Base-by-base conservation (phyloP, 1,284 basidiomycete species). In the Cerrena zonata region DNA sequence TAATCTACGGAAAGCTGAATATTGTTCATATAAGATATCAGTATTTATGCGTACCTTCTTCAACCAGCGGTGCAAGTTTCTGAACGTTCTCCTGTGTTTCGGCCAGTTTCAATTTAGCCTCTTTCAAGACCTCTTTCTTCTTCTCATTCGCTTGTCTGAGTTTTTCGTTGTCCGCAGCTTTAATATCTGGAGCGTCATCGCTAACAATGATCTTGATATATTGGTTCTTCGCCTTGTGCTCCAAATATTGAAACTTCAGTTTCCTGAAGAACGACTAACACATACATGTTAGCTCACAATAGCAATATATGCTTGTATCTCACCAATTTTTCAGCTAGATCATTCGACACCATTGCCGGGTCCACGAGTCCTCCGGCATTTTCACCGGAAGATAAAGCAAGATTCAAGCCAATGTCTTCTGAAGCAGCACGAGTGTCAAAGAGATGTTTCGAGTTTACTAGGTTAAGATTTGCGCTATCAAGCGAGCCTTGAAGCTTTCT, bases 221-320 rank as follows among this genome's bases (percentile, higher is more conserved):
- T 65, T 86, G 82, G 56, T 89, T 80, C 64, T 93, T 93, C 2
- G 91, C 88, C 58, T 91, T 89, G 65, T 91, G 87, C 60, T 93
- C 89, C 21, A 92, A 71, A 60, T 89, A 91, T 55, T 86, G 85
- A 61, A 89, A 90, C 66, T 93, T 93, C 22, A 92, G 77, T 58
- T 87, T 86, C n/a, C 86, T 76, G 38, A 93, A 75, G 62, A 84
- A 88, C 2, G 84, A 76, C 87, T 91, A 53, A 40, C 22, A 40
- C 15, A 40, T 34, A 27, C 15, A 53, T 48, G 39, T 30, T 39
- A 36, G n/a, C 34, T 36, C 39, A 27, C 49, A 44, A 34, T 48
- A 48, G 34, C 11, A 36, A 36, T 36, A 36, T 36, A 11, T 12
- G 15, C n/a, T 27, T 18, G 15, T 13, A 10, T 5, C 74, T 37